Percentiles rank a stretch among this genome's conserved stretches.
These are phyloP conservation scores for Dothidotthia symphoricarpi DNA, from an alignment of 2,329 filamentous ascomycete species.

Conservation along the genomic window DNA sequence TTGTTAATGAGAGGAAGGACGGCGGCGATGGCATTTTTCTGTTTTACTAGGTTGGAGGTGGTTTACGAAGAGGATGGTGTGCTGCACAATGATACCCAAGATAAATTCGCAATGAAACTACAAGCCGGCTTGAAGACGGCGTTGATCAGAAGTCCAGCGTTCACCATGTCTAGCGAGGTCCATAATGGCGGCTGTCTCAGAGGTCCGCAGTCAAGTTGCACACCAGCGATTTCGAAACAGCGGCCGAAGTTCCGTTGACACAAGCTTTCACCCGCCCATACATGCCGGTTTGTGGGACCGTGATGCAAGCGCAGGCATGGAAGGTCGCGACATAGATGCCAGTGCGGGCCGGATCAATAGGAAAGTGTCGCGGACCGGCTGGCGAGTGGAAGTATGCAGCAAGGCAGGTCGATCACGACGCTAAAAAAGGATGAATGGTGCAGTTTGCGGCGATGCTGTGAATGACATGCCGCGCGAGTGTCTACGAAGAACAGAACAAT, in stretches of 20 bases:
- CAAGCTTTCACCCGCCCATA: too few relatives aligned
- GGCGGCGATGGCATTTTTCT: conserved; percentile 31
- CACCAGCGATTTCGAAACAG: too few relatives aligned
- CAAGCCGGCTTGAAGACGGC: not conserved
- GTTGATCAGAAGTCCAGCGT: too few relatives aligned
- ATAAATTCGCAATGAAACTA: not conserved
- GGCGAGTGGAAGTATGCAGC: conserved; percentile 14
- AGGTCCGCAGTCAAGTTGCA: too few relatives aligned
- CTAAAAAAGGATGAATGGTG: conserved; percentile 5
- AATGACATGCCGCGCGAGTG: too few relatives aligned
- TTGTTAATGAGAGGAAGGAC: conserved; percentile 50
- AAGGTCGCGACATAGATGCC: too few relatives aligned
- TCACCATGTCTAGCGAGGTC: not conserved
- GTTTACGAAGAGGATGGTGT: not conserved
- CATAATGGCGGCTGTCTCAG: conserved; percentile 1
- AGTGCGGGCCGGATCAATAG: conserved; percentile 1
- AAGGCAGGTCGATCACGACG: conserved; percentile 16
- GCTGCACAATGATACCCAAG: conserved; percentile 11
- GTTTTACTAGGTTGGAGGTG: conserved; percentile 26
- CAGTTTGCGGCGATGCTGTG: conserved; percentile 1
- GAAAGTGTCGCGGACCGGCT: conserved; percentile 10
- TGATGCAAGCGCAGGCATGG: too few relatives aligned
- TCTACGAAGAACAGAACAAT: too few relatives aligned
- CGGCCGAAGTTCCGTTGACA: too few relatives aligned
- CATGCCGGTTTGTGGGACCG: too few relatives aligned